Evolutionary conservation across 106 monocot genomes (phyloP).

Genomic region (Apostasia shenzhenica): DNA sequence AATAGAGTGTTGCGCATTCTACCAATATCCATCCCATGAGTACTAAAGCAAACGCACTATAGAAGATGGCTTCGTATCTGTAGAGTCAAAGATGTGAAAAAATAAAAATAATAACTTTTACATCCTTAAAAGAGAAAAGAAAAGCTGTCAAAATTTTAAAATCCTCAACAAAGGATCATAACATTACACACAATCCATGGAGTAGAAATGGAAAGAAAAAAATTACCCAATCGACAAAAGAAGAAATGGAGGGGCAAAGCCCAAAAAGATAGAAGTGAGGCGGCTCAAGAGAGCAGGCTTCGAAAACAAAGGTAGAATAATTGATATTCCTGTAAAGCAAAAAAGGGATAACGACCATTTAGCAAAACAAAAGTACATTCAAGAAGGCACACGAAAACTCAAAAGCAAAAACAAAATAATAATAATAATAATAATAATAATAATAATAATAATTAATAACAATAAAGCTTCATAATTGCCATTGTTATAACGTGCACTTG

Average conservation of each 20-base stretch:
- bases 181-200: background rate
- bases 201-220: background rate
- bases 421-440: no score
- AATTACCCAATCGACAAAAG: slow-evolving; percentile 85
- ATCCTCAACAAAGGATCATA: slow-evolving; percentile 3
- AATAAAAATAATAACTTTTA: background rate
- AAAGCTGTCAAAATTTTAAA: background rate
- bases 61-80: slow-evolving; percentile 94
- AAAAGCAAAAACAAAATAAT: no score
- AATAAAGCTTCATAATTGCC: no score
- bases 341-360: background rate
- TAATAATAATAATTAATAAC: no score
- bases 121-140: slow-evolving; percentile 2
- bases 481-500: no score
- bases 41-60: slow-evolving; percentile 72
- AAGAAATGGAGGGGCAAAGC: slow-evolving; percentile 84
- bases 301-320: slow-evolving; percentile 81
- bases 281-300: slow-evolving; percentile 50
- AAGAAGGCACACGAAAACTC: no score
- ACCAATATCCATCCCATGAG: slow-evolving; percentile 87
- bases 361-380: no score
- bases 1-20: slow-evolving; percentile 46
- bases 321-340: slow-evolving; percentile 52
- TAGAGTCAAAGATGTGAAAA: slow-evolving; percentile 7
- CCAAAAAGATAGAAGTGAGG: slow-evolving; percentile 83